Base-by-base conservation (phyloP, 2,329 filamentous ascomycete species). In the Fusarium aywerte region DNA sequence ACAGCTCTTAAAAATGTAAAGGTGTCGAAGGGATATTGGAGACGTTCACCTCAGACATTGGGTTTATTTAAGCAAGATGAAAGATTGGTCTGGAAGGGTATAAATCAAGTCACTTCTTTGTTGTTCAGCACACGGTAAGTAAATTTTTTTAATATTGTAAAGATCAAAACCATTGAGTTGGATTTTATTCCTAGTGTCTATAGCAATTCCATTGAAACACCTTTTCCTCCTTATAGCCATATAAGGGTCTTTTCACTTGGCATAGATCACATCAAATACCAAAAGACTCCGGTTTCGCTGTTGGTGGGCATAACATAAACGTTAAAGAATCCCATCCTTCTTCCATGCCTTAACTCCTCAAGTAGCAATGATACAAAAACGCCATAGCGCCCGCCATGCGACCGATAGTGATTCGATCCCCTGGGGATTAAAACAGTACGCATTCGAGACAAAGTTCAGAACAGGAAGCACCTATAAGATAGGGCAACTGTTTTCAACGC, bases 121-220 rank as follows among this genome's bases (percentile, higher is more conserved):
- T 15, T 44, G 42, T 7, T 21, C 27, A 16, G 6, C n/a, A 32
- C 9, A 16, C n/a, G n/a, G n/a, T n/a, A n/a, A n/a, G n/a, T n/a
- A n/a, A n/a, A n/a, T 8, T 12, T 11, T 45, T 33, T 12, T 10
- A 23, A n/a, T 13, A 18, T 43, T 33, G 15, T n/a, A 13, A 39
- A 7, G 20, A 13, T 43, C 12, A 66, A 52, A 31, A 53, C 33
- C 15, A 33, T 27, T 52, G 32, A 60, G 49, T 39, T 44, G 52
- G 43, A 39, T 60, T 31, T 42, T 55, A 47, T 50, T 65, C 29
- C n/a, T 21, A 16, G 16, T 36, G 20, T 58, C 58, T 68, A 58
- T 54, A 20, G 35, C 36, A 36, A 39, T 55, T 62, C 29, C 42
- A 53, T 49, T 27, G 9, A 25, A 27, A 58, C 32, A 57, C 39